Conservation (phyloP, 1,284 basidiomycete genomes). For the Cystobasidiaceae sp. region DNA sequence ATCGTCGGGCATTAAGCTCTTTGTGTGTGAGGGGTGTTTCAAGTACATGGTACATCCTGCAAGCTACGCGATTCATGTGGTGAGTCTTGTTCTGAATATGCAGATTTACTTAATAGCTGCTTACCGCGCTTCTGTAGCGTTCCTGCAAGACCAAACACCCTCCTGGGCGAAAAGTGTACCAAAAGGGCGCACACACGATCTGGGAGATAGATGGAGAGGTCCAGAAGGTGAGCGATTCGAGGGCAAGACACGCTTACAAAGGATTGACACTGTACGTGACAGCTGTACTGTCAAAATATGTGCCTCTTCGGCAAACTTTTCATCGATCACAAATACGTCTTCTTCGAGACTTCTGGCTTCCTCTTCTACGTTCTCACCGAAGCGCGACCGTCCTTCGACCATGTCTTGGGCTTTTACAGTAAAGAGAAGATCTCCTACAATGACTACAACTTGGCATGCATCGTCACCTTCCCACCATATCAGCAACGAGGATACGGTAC, state of each 20-base stretch:
- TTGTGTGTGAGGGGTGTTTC: constrained; percentile 90
- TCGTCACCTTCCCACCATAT: constrained; percentile 89
- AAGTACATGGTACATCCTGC: constrained; percentile 82
- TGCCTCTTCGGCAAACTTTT: constrained; percentile 97
- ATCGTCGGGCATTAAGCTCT: constrained; percentile 49
- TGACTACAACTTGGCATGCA: constrained; percentile 95
- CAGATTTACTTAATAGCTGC: background rate
- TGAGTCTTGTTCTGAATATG: constrained; percentile 48
- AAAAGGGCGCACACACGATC: constrained; percentile 80
- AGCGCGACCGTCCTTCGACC: constrained; percentile 67
- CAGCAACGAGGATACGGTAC: constrained; percentile 87
- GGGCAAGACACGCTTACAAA: background rate
- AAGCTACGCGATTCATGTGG: constrained; percentile 68
- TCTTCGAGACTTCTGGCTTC: constrained; percentile 69
- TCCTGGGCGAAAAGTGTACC: constrained; percentile 85
- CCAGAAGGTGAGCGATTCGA: constrained; percentile 59
- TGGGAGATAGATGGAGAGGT: constrained; percentile 91
- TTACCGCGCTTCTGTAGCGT: constrained; percentile 53
- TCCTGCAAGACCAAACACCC: constrained; percentile 68
- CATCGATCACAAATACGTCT: constrained; percentile 95
- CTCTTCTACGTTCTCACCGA: constrained; percentile 91
- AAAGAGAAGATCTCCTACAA: constrained; percentile 98
- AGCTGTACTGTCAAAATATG: constrained; percentile 94
- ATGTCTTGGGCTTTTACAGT: constrained; percentile 90
- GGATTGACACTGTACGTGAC: background rate